Evolutionary conservation across 768 basidiomycete species (phyloP), one percentile per base, ranked within the genome.

Genomic region (Polyporus arcularius): DNA sequence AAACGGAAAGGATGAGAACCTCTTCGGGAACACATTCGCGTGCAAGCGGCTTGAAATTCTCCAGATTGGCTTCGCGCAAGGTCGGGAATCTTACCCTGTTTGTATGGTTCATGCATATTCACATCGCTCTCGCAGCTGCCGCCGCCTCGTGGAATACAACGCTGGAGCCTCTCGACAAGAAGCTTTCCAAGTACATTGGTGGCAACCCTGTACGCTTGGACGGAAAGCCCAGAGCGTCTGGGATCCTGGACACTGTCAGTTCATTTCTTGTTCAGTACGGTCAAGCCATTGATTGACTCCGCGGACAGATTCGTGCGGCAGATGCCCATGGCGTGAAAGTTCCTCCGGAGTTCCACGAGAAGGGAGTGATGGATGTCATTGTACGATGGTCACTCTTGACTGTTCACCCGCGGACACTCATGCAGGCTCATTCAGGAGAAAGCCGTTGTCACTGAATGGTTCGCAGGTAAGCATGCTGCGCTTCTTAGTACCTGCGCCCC

Each of bases 401-500:
- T 39, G 14, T 48, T n/a, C 35, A 4, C 21, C 26, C 18, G 9
- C 15, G 9, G 4, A 30, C 4, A 18, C 39, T 18, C 45, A 21
- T 18, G 4, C 7, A n/a, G 14, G 21, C 15, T 21, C 46, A 10
- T 15, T 7, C 51, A 90, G 87, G 88, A 94, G 74, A 78, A 78
- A 55, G 90, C 89, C 18, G 85, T 90, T 4, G 83, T 88, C 28
- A 81, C 80, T 50, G 91, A 94, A 71, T 93, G 91, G 90, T 94
- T 89, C 70, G 79, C 82, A 76, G 84, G 58, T 74, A 58, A 60
- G 61, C 58, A 16, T 38, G 4, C 77, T 64, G 28, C 74, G 70
- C 39, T 38, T 2, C 15, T 31, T 31, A 2, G 11, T 1, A 11
- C 11, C 26, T 39, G 47, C 43, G 14, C 32, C 21, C 55, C 40